Evolutionary conservation across 2,329 filamentous ascomycete genomes (phyloP).

Genomic region (Trichoderma semiorbis): DNA sequence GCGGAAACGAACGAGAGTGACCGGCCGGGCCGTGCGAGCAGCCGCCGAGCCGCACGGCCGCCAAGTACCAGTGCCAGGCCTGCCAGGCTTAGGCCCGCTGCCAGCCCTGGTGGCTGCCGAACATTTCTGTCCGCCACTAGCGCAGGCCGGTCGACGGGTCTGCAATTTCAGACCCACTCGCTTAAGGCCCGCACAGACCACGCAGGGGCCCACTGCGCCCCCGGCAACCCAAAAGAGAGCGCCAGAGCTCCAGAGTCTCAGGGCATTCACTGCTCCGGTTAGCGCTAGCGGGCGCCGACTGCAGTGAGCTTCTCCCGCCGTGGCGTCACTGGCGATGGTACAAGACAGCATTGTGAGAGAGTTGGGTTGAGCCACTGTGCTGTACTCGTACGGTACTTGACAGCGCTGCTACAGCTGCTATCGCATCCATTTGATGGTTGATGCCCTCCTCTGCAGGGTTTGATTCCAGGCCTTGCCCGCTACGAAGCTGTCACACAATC

Average conservation of each 20-base stretch:
- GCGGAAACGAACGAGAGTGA: not conserved
- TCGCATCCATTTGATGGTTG: not conserved
- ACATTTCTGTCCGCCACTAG: constrained; percentile 19
- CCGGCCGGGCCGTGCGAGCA: not conserved
- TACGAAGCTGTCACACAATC: constrained; percentile 9
- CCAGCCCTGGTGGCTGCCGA: constrained; percentile 15
- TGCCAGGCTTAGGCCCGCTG: not conserved
- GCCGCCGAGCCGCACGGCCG: not conserved
- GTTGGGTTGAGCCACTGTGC: not conserved
- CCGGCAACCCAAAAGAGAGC: constrained; percentile 13
- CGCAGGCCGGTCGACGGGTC: constrained; percentile 21
- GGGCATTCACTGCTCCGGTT: not conserved
- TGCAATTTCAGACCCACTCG: constrained; percentile 28
- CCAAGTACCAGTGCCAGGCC: not conserved
- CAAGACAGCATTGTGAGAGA: not conserved
- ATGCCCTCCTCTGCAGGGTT: not conserved
- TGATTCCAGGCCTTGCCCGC: constrained; percentile 2
- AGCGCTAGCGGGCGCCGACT: not conserved
- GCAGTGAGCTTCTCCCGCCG: constrained; percentile 13
- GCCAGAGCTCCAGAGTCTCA: constrained; percentile 8
- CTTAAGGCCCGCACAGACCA: constrained; percentile 24
- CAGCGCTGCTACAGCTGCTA: not conserved
- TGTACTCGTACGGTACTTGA: not conserved
- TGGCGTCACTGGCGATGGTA: constrained; percentile 11
- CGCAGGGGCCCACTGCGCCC: constrained; percentile 6